phyloP scores from a whole-genome alignment of 2,329 filamentous ascomycete genomes.

The Penicillium hesseltinei region DNA sequence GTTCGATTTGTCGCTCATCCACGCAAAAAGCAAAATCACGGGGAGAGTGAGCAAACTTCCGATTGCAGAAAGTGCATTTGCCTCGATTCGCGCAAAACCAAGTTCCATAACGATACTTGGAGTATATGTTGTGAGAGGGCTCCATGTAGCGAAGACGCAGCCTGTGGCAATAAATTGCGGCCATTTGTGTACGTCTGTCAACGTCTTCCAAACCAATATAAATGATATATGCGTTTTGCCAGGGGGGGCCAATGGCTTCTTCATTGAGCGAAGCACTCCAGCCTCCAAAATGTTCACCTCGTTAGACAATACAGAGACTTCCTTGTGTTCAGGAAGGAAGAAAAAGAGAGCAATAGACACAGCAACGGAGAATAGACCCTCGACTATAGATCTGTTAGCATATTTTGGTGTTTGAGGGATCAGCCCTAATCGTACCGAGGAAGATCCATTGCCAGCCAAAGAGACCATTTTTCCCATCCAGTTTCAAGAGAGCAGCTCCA shows the following conservation, averaged over 20 bases:
- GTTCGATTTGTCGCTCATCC: conserved; percentile 49
- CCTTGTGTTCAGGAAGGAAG: conserved; percentile 29
- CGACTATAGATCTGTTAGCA: conserved; percentile 33
- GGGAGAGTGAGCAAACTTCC: conserved; percentile 47
- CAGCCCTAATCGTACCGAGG: conserved; percentile 33
- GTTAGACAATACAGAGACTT: neutral
- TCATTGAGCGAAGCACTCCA: conserved; percentile 24
- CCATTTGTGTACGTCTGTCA: conserved; percentile 49
- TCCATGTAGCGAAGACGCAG: conserved; percentile 54
- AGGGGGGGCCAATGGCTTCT: conserved; percentile 33
- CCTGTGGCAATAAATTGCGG: conserved; percentile 52
- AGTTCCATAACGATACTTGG: conserved; percentile 42
- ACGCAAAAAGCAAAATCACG: conserved; percentile 51
- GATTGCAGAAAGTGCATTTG: conserved; percentile 48
- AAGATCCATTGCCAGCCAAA: conserved; percentile 55
- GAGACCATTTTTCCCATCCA: conserved; percentile 44
- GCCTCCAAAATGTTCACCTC: too few relatives aligned
- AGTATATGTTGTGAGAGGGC: conserved; percentile 53
- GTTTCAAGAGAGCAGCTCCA: conserved; percentile 49
- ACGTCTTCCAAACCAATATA: conserved; percentile 44
- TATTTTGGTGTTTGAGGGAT: too few relatives aligned
- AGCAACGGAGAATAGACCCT: conserved; percentile 46
- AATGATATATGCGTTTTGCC: conserved; percentile 39
- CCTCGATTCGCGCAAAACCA: conserved; percentile 47
- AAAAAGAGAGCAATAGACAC: conserved; percentile 43